Evolutionary conservation across 2,329 filamentous ascomycete species (phyloP).

Genomic region (Paraphoma sp.): DNA sequence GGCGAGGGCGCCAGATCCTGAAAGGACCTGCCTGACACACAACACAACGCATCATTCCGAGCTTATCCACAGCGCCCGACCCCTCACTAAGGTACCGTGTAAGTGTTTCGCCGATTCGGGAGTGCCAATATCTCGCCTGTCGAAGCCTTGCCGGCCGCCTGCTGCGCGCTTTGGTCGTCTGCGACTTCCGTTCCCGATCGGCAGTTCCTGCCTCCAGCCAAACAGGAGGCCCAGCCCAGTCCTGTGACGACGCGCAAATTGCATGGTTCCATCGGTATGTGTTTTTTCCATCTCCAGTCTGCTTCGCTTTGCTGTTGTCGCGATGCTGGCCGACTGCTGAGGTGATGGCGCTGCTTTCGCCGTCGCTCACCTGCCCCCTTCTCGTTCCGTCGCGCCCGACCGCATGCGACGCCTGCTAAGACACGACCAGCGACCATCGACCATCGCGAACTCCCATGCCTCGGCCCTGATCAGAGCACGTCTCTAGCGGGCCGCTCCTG

Average conservation of each 20-base stretch:
- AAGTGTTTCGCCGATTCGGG: slow-evolving; percentile 38
- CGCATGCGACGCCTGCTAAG: slow-evolving; percentile 33
- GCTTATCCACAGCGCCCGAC: slow-evolving; percentile 44
- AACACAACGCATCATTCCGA: slow-evolving; percentile 45
- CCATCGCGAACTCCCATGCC: slow-evolving; percentile 32
- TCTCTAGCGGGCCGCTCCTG: slow-evolving; percentile 37
- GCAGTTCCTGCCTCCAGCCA: slow-evolving; percentile 46
- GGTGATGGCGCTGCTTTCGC: slow-evolving; percentile 26
- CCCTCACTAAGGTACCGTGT: slow-evolving; percentile 35
- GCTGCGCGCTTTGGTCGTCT: slow-evolving; percentile 25
- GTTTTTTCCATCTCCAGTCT: slow-evolving; percentile 17
- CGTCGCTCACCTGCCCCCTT: slow-evolving; percentile 31
- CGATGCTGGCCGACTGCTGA: slow-evolving; percentile 10
- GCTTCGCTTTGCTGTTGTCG: slow-evolving; percentile 10
- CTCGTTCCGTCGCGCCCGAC: slow-evolving; percentile 31
- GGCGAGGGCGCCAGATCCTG: slow-evolving; percentile 23
- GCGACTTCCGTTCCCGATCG: slow-evolving; percentile 37
- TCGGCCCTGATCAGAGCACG: slow-evolving; percentile 37
- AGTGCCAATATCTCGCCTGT: slow-evolving; percentile 41
- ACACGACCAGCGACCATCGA: slow-evolving; percentile 21
- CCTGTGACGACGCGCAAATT: slow-evolving; percentile 49
- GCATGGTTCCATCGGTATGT: slow-evolving; percentile 48
- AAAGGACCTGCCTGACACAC: slow-evolving; percentile 33
- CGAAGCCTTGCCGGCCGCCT: slow-evolving; percentile 33
- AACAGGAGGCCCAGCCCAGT: slow-evolving; percentile 45